phyloP scores from a whole-genome alignment of 1,139 yeast genomes.

The Candida sp. region DNA sequence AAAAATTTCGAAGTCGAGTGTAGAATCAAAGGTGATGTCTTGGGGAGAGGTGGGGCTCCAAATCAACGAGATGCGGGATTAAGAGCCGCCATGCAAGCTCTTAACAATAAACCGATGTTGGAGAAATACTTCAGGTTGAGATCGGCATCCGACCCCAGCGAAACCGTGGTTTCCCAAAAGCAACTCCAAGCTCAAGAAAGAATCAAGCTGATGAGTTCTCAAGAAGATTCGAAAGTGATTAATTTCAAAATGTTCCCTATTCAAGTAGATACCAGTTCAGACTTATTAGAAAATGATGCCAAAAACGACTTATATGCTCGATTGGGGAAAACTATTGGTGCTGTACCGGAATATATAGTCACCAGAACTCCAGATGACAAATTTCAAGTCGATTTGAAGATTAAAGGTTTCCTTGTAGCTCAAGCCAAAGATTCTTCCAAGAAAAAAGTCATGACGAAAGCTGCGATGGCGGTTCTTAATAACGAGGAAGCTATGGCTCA shows the following conservation, averaged over 20 bases:
- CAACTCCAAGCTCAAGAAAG: slow-evolving; percentile 8
- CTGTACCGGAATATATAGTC: slow-evolving; percentile 39
- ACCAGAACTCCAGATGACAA: slow-evolving; percentile 23
- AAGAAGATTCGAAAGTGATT: neutral
- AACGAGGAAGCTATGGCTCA: slow-evolving; percentile 23
- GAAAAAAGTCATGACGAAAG: slow-evolving; percentile 43
- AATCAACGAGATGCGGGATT: slow-evolving; percentile 66
- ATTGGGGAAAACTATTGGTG: slow-evolving; percentile 35
- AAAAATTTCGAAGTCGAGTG: slow-evolving; percentile 63
- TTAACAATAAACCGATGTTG: slow-evolving; percentile 54
- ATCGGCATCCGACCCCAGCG: slow-evolving; percentile 58
- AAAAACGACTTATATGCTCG: slow-evolving; percentile 43
- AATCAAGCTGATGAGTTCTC: neutral
- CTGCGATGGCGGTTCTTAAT: slow-evolving; percentile 44
- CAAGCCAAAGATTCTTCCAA: slow-evolving; percentile 39
- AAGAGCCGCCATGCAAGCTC: slow-evolving; percentile 69
- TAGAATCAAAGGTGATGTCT: slow-evolving; percentile 49
- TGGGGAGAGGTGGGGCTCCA: slow-evolving; percentile 61
- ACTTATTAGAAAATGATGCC: slow-evolving; percentile 27
- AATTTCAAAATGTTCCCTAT: neutral
- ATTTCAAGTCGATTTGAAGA: slow-evolving; percentile 33
- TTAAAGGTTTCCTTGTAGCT: slow-evolving; percentile 36
- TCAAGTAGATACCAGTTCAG: neutral
- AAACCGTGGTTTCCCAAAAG: slow-evolving; percentile 17
- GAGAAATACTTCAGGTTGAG: slow-evolving; percentile 64